Evolutionary conservation across 495 filamentous ascomycete genomes (phyloP).

Genomic region (Trichoderma gamsii): DNA sequence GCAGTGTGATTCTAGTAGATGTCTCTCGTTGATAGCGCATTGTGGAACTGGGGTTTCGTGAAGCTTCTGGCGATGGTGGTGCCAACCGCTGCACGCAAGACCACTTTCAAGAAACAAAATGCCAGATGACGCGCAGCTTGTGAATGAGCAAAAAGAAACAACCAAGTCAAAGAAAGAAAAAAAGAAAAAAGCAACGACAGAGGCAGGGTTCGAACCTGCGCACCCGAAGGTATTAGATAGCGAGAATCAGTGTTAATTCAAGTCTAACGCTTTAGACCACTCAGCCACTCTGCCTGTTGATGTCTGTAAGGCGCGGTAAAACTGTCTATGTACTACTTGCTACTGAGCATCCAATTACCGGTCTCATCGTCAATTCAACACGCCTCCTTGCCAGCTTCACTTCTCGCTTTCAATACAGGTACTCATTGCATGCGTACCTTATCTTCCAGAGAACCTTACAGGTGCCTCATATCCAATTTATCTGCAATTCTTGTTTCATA

Average conservation of each 20-base stretch:
- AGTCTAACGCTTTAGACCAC: conserved; percentile 14
- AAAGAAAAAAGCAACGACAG: not conserved
- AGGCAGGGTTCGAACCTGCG: conserved; percentile 14
- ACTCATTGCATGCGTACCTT: too few species aligned
- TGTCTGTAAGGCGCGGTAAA: not conserved
- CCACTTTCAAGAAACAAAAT: not conserved
- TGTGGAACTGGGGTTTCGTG: too few species aligned
- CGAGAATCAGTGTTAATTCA: conserved; percentile 7
- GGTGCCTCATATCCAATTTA: too few species aligned
- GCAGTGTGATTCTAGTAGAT: too few species aligned
- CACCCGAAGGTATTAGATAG: conserved; percentile 14
- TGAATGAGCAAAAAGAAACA: not conserved
- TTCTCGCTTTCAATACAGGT: too few species aligned
- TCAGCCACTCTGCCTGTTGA: conserved; percentile 7
- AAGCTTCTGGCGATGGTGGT: too few species aligned
- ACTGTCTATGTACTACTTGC: not conserved
- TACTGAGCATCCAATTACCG: not conserved
- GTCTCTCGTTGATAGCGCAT: too few species aligned
- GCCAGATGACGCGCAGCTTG: not conserved
- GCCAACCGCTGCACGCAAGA: too few species aligned
- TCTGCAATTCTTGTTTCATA: too few species aligned
- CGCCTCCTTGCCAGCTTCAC: too few species aligned
- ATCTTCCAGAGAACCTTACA: too few species aligned
- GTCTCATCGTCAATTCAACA: not conserved
- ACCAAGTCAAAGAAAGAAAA: not conserved